Evolutionary conservation across 305 asterid genomes (phyloP), one percentile per base, ranked within the genome.

Genomic region (Rubia balearica): DNA sequence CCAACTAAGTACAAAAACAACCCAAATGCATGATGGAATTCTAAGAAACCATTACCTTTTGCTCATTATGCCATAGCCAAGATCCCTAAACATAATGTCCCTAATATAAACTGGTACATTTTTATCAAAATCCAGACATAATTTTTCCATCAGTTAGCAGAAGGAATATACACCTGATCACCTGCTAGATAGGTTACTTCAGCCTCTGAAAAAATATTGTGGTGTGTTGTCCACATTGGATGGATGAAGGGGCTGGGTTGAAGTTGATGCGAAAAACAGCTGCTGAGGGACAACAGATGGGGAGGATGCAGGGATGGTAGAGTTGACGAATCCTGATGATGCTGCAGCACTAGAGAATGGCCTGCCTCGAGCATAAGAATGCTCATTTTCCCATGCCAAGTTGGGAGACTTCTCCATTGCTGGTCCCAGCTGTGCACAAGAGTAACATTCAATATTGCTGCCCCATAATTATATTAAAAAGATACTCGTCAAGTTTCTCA

Each of bases 291-390:
- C 77, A 48, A 88, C 80, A 75, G 85, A 74, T 33, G 88, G 74
- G 21, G 89, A 76, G 51, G 85, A 64, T 69, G 73, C 66, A 51
- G 77, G 55, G 77, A 72, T 75, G 40, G 78, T 84, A 76, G 94
- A 71, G 76, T 80, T 86, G 70, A 85, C 83, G 98, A 91, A 91
- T 91, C 98, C 94, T 89, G 96, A 91, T 91, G 96, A 91, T 91
- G 98, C 98, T 91, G 98, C 98, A 84, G 87, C 53, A 48, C 53
- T 80, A 76, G 89, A 81, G 80, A 87, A 84, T 79, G 86, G 81
- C 19, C 84, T 76, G 71, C 70, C 75, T 33, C 84, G 85, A 67
- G 80, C 61, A 40, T 77, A 70, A 67, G 70, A 75, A 69, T 74
- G 75, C 7, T 66, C 78, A 49, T 80, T 73, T 48, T 73, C 76